phyloP scores from a whole-genome alignment of 2,329 filamentous ascomycete genomes.

The Aureobasidium zeae region DNA sequence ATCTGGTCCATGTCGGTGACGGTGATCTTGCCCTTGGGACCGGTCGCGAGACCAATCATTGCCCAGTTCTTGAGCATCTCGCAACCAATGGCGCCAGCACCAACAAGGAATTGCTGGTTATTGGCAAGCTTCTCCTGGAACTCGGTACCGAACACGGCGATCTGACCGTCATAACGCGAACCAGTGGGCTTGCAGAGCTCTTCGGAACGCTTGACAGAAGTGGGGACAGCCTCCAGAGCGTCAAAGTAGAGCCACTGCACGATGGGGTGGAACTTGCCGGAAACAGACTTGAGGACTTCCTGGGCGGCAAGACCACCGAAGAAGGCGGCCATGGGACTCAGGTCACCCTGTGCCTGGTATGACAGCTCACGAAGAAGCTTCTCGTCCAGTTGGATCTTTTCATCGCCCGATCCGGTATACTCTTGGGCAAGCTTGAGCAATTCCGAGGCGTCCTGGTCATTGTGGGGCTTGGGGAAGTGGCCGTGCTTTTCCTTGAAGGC shows the following conservation, averaged over 20 bases:
- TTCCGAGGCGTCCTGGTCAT: constrained; percentile 72
- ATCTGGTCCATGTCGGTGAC: constrained; percentile 98
- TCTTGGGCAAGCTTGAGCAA: constrained; percentile 66
- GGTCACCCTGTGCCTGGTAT: constrained; percentile 85
- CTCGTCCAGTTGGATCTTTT: constrained; percentile 77
- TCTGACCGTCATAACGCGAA: constrained; percentile 90
- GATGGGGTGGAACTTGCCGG: constrained; percentile 94
- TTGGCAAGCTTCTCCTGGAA: constrained; percentile 92
- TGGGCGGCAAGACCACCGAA: constrained; percentile 91
- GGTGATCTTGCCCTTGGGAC: constrained; percentile 77
- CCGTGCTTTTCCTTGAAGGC: constrained; percentile 69
- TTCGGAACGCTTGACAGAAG: constrained; percentile 63
- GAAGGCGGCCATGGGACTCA: constrained; percentile 87
- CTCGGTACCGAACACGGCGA: constrained; percentile 87
- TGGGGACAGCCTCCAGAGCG: constrained; percentile 87
- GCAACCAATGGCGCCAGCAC: constrained; percentile 92
- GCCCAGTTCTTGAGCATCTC: constrained; percentile 99
- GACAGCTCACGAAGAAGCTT: constrained; percentile 88
- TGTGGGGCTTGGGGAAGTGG: constrained; percentile 70
- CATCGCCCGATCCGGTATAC: constrained; percentile 56
- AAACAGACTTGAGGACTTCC: constrained; percentile 92
- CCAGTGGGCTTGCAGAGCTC: constrained; percentile 79
- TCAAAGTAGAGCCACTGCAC: constrained; percentile 96
- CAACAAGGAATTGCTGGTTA: constrained; percentile 85
- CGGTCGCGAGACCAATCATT: constrained; percentile 89